Base-by-base conservation (phyloP, 441 rosid species). In the Bruguiera hainesii region DNA sequence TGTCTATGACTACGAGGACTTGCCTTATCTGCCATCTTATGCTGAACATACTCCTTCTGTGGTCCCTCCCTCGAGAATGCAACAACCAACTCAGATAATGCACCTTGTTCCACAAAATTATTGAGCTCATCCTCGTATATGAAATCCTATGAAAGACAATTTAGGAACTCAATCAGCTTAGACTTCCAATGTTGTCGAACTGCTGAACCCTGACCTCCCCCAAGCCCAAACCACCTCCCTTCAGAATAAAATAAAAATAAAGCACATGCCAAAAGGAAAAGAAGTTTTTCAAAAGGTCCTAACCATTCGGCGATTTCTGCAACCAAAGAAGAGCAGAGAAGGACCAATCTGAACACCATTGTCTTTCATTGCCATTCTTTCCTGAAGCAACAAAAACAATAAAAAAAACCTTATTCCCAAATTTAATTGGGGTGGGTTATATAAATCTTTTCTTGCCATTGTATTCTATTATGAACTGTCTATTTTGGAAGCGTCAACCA, bases 51-150 rank as follows among this genome's bases (percentile, higher is more conserved):
- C 70, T 92, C 90, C 83, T 95, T 95, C 65, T 84, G 82, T 28
- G 96, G 93, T 71, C 99, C 99, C 78, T 92, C 98, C 58, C 99
- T 90, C 28, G 98, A 95, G 84, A 90, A 95, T 57, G 98, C 97
- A 13, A 90, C 82, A 33, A 84, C 70, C 74, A 95, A 74, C 76
- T 95, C 95, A 37, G 95, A 82, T n/a, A 95, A 79, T 19, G 90
- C 91, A 74, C 97, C 98, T 57, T 78, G 68, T 72, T 80, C 81
- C 18, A 83, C 83, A 70, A 87, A 89, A 67, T 75, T 70, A 76
- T 87, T 78, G 73, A 92, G 93, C 77, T 95, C 97, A 55, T 95
- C 93, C 79, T 95, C 95, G 29, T 95, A 95, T 71, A 95, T 92
- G 79, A 79, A 92, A 81, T 95, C 99, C 98, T 95, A 75, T 35